Evolutionary conservation across 2,329 filamentous ascomycete genomes (phyloP).

Genomic region (Aspergillus pseudoviridinutans): DNA sequence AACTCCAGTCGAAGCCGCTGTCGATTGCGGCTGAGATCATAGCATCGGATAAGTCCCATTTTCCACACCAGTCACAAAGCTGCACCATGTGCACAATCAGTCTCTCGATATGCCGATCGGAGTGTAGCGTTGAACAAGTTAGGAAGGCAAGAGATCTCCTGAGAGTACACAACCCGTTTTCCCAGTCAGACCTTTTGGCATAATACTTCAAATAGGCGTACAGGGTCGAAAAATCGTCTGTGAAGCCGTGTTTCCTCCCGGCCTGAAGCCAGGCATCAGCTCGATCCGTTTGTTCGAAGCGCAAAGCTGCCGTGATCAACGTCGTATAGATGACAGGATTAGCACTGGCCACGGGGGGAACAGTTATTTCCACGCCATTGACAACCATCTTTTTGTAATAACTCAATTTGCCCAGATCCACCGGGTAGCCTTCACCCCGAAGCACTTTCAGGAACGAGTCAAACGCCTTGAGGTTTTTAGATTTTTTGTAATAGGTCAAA

Average conservation of each 20-base stretch:
- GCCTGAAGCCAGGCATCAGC: conserved; percentile 40
- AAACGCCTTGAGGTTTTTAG: conserved; percentile 39
- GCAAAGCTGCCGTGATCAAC: conserved; percentile 36
- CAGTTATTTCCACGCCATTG: conserved; percentile 34
- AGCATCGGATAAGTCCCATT: conserved; percentile 24
- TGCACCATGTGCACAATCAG: conserved; percentile 38
- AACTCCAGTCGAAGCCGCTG: conserved; percentile 31
- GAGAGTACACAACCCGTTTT: conserved; percentile 30
- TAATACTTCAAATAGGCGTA: conserved; percentile 38
- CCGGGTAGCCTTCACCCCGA: conserved; percentile 30
- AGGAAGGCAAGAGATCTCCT: conserved; percentile 34
- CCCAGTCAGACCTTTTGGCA: conserved; percentile 33
- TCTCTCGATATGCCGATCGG: conserved; percentile 25
- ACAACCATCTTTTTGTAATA: conserved; percentile 24
- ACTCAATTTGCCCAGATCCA: conserved; percentile 28
- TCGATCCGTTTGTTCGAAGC: conserved; percentile 39
- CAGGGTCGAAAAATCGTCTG: conserved; percentile 35
- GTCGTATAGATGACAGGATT: conserved; percentile 33
- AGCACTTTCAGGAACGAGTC: conserved; percentile 38
- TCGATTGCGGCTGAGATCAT: conserved; percentile 35
- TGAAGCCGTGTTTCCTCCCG: conserved; percentile 32
- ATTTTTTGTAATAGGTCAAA: conserved; percentile 36
- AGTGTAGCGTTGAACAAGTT: conserved; percentile 30
- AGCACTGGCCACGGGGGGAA: conserved; percentile 31
- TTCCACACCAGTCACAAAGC: conserved; percentile 34